Evolutionary conservation across 768 basidiomycete species (phyloP), one percentile per base, ranked within the genome.

Genomic region (Termitomyces sp.): DNA sequence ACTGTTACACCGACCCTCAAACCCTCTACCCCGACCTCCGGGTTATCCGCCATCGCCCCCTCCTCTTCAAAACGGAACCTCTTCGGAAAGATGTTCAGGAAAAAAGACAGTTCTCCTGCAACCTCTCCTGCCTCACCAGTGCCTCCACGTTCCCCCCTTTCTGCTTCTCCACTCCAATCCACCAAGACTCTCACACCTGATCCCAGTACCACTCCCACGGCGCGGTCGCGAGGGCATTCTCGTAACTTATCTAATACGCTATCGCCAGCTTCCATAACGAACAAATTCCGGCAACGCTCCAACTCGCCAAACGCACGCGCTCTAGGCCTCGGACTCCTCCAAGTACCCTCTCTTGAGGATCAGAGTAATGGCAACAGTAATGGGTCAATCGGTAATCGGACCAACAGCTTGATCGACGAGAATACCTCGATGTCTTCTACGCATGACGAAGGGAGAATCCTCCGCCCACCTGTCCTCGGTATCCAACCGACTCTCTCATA

Each of bases 71-170:
- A 85, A 58, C 73, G 82, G 22, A 86, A 82, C 60, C 80, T 92
- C 20, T 88, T 92, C 61, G 79, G 85, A 28, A 87, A 81, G 66
- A 72, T 92, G 35, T 92, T 92, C 76, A 87, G 81, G 66, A 82
- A 79, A n/a, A 59, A 66, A 44, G 63, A 68, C 46, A 58, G 13
- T 16, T 26, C 53, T 12, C 6, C 52, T 38, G 43, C 32, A 6
- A 42, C 56, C n/a, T 63, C 70, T 45, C 65, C 70, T n/a, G 45
- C 67, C 9, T 57, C 72, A 58, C 65, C 72, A 46, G 56, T 66
- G 59, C 65, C 65, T 65, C 55, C 71, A 61, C 58, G 70, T 62
- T 62, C 56, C 64, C 52, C 55, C 4, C 36, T 50, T 24, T 35
- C 50, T 7, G 22, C 47, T 18, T 60, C 62, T 14, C 61, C 56